Evolutionary conservation across 2,329 filamentous ascomycete genomes (phyloP).

Genomic region (Aspergillus viridinutans): DNA sequence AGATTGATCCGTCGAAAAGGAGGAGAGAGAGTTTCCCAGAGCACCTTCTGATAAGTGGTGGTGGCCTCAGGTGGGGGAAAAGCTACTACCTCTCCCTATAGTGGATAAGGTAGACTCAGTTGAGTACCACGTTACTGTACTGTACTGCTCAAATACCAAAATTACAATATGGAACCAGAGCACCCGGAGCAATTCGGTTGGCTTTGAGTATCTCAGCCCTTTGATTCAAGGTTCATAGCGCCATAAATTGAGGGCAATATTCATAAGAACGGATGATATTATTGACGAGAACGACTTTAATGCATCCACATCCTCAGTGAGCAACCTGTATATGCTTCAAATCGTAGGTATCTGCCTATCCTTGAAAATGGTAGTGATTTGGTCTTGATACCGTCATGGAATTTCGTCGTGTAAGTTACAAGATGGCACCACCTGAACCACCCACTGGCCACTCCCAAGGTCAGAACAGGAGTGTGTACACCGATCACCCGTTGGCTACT

Average conservation of each 20-base stretch:
- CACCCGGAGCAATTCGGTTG: too few relatives aligned
- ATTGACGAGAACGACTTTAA: background rate
- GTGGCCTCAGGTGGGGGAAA: constrained; percentile 1
- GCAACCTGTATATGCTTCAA: background rate
- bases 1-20: background rate
- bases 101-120: too few relatives aligned
- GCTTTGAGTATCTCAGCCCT: background rate
- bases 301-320: background rate
- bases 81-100: background rate
- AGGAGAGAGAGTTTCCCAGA: constrained; percentile 5
- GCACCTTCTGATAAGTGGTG: constrained; percentile 9
- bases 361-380: background rate
- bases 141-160: background rate
- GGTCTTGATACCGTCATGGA: background rate
- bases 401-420: background rate
- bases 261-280: background rate
- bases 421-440: background rate
- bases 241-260: background rate
- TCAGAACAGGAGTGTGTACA: background rate
- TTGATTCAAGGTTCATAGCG: background rate
- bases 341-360: background rate
- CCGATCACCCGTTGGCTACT: background rate
- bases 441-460: background rate
- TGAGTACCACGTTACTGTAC: background rate
- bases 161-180: background rate